These are phyloP conservation scores for Populus davidiana DNA, from an alignment of 345 rosid species.

Conservation along the genomic window DNA sequence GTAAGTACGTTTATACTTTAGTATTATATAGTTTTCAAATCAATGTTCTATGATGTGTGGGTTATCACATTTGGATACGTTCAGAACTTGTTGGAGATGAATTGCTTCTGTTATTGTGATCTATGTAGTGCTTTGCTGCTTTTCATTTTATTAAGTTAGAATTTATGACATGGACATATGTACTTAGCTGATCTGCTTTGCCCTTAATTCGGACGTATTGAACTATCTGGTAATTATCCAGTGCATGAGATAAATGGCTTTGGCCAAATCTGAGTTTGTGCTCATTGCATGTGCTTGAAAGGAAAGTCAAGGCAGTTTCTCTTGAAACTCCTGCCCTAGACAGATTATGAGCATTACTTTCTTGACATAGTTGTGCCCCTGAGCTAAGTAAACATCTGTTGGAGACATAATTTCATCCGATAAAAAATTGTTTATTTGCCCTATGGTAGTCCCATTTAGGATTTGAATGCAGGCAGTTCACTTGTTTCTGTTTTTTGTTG, in stretches of 20 bases:
- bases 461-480: background rate
- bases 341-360: background rate
- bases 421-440: background rate
- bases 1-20: conserved; percentile 44
- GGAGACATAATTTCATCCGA: background rate
- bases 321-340: background rate
- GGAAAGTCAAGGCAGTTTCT: background rate
- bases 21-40: background rate
- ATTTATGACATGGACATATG: background rate
- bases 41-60: background rate
- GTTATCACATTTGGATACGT: background rate
- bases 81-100: background rate
- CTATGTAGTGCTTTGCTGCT: background rate
- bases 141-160: background rate
- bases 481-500: background rate
- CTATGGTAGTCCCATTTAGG: background rate
- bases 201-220: background rate
- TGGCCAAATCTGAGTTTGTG: background rate
- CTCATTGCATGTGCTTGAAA: background rate
- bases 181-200: background rate
- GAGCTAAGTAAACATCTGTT: background rate
- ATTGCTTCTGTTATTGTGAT: background rate
- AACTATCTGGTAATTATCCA: background rate
- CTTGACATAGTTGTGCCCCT: background rate
- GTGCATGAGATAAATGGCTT: background rate